Evolutionary conservation across 2,329 filamentous ascomycete species (phyloP).

Genomic region (Cordyceps tenuipes): DNA sequence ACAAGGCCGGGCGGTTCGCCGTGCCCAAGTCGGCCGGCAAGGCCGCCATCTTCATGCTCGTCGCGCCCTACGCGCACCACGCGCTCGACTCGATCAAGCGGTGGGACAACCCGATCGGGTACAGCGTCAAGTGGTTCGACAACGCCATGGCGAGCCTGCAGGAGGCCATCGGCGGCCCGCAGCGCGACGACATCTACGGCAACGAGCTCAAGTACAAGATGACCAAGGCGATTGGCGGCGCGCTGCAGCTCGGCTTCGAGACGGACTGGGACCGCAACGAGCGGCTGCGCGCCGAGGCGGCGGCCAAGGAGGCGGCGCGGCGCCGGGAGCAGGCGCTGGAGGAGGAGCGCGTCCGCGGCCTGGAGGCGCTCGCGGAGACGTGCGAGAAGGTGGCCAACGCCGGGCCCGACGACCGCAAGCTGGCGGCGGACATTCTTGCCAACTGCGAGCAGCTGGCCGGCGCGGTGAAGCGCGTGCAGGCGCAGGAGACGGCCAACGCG

Average conservation of each 20-base stretch:
- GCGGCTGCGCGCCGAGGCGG: not conserved
- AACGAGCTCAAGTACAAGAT: conserved; percentile 2
- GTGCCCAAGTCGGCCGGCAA: not conserved
- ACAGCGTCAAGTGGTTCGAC: conserved; percentile 5
- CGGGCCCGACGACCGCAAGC: not conserved
- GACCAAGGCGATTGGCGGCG: not conserved
- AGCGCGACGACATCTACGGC: not conserved
- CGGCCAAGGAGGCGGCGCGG: not conserved
- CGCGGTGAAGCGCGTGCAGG: not conserved
- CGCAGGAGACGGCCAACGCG: not conserved
- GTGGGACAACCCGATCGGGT: conserved; percentile 2
- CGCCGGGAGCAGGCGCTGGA: not conserved
- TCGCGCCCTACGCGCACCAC: not conserved
- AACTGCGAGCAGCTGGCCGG: not conserved
- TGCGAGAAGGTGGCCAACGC: not conserved
- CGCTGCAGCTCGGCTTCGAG: not conserved
- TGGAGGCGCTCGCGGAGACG: not conserved
- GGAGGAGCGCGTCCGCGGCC: not conserved
- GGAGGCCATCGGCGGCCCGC: conserved; percentile 4
- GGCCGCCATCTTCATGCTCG: not conserved
- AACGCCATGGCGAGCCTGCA: conserved; percentile 1
- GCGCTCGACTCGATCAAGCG: not conserved
- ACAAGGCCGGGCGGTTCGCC: not conserved
- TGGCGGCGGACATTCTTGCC: not conserved
- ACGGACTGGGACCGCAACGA: not conserved